These are phyloP conservation scores for Verticillium nubilum DNA, from an alignment of 2,329 filamentous ascomycete genomes.

Conservation along the genomic window DNA sequence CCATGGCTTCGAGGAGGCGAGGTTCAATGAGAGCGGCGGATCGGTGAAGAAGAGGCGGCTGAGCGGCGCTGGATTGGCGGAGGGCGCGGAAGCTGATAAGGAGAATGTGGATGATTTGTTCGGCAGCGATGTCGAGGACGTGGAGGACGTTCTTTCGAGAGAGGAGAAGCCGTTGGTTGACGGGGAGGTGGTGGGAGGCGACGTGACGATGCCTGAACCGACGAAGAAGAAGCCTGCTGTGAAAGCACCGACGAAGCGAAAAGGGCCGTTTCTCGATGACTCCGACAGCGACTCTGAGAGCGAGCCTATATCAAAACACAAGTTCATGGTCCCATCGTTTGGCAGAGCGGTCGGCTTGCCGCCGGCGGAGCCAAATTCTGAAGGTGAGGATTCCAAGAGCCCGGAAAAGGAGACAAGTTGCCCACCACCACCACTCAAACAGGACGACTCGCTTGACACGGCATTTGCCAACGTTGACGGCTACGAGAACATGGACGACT, in stretches of 20 bases:
- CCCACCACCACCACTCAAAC: constrained; percentile 16
- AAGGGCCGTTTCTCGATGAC: constrained; percentile 65
- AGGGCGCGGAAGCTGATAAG: constrained; percentile 1
- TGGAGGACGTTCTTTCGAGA: neutral
- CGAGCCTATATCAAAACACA: constrained; percentile 2
- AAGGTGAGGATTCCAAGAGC: neutral
- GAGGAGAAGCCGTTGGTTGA: neutral
- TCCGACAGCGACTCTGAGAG: constrained; percentile 51
- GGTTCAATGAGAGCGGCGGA: constrained; percentile 27
- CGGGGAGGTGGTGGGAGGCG: neutral
- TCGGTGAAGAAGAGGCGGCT: constrained; percentile 37
- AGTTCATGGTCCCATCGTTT: neutral
- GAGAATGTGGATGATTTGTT: neutral
- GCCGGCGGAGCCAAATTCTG: neutral
- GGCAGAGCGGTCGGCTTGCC: neutral
- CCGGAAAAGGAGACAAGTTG: constrained; percentile 9
- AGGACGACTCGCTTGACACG: constrained; percentile 22
- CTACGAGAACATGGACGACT: constrained; percentile 47
- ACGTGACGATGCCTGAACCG: neutral
- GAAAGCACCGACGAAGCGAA: constrained; percentile 20
- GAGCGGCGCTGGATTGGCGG: constrained; percentile 16
- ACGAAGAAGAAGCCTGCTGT: constrained; percentile 2
- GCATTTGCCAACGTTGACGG: constrained; percentile 30
- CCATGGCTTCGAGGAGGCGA: constrained; percentile 7
- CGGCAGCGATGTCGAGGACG: neutral